Percentiles rank a stretch among this genome's conserved stretches.
phyloP scores from a whole-genome alignment of 768 basidiomycete species.

The Trametopsis cervina region DNA sequence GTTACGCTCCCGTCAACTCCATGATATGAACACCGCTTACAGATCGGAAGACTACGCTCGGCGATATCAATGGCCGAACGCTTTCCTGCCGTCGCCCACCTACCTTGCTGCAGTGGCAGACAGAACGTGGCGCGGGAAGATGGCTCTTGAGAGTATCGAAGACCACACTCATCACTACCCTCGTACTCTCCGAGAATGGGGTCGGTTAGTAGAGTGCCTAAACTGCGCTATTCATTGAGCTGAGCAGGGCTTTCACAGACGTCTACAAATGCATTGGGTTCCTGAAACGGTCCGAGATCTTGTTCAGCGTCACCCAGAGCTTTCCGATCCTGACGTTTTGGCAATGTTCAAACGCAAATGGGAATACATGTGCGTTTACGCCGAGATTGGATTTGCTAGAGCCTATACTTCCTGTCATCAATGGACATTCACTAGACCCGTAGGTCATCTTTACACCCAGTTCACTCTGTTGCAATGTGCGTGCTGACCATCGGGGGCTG shows the following conservation, averaged over 20 bases:
- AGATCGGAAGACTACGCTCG: conserved; percentile 11
- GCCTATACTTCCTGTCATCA: conserved; percentile 75
- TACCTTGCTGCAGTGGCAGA: conserved; percentile 10
- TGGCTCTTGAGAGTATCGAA: conserved; percentile 1
- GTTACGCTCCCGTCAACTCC: conserved; percentile 3
- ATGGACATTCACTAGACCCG: conserved; percentile 63
- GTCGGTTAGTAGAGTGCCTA: conserved; percentile 40
- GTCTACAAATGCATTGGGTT: conserved; percentile 37
- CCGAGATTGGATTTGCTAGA: conserved; percentile 69
- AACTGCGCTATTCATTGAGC: too few relatives aligned
- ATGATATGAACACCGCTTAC: conserved; percentile 5
- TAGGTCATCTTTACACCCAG: conserved; percentile 20
- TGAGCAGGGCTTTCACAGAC: conserved; percentile 7
- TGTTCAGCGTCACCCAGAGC: conserved; percentile 52
- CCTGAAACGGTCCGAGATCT: conserved; percentile 37
- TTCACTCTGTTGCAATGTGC: background rate
- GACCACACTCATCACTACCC: conserved; percentile 12
- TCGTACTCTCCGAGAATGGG: conserved; percentile 24
- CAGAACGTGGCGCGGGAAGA: conserved; percentile 1
- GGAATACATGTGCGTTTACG: conserved; percentile 74
- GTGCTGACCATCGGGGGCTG: background rate
- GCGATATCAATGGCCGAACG: conserved; percentile 12
- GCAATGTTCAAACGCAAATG: conserved; percentile 70
- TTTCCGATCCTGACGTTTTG: conserved; percentile 41
- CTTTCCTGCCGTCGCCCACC: conserved; percentile 12